Evolutionary conservation across 2,329 filamentous ascomycete species (phyloP).

Genomic region (Lecanicillium sp.): DNA sequence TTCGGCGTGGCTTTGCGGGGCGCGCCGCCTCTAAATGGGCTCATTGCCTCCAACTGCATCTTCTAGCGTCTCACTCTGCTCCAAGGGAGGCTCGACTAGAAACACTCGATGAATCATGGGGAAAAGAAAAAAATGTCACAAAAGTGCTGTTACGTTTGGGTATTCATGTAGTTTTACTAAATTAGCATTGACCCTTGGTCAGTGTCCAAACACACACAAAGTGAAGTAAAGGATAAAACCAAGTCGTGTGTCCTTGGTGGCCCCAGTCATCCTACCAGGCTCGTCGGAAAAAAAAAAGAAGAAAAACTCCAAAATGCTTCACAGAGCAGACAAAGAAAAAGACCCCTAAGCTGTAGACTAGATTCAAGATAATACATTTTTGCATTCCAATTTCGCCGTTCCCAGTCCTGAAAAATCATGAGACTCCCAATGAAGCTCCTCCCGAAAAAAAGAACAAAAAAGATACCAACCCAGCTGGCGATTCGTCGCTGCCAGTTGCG

Average conservation of each 20-base stretch:
- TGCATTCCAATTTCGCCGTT: slow-evolving; percentile 2
- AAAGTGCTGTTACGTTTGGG: not conserved
- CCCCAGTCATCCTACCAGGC: slow-evolving; percentile 7
- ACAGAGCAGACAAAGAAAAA: slow-evolving; percentile 1
- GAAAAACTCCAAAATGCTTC: slow-evolving; percentile 8
- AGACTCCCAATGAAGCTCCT: slow-evolving; percentile 4
- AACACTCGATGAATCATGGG: slow-evolving; percentile 10
- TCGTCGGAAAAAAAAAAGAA: slow-evolving; percentile 4
- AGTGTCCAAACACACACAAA: slow-evolving; percentile 5
- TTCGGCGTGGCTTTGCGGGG: slow-evolving; percentile 3
- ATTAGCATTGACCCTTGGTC: slow-evolving; percentile 2
- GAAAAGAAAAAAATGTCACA: not conserved
- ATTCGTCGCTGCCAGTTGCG: not conserved
- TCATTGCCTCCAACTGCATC: too few relatives aligned
- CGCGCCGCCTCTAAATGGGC: not conserved
- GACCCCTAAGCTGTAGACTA: slow-evolving; percentile 1
- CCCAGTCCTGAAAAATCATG: not conserved
- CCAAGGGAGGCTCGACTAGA: not conserved
- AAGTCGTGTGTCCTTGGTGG: not conserved
- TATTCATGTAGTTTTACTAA: not conserved
- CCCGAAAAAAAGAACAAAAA: slow-evolving; percentile 1
- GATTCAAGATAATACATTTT: slow-evolving; percentile 4
- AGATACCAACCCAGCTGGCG: slow-evolving; percentile 10
- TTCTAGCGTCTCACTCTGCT: not conserved
- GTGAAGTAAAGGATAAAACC: not conserved